Evolutionary conservation across 495 filamentous ascomycete genomes (phyloP).

Genomic region (Neurospora sp.): DNA sequence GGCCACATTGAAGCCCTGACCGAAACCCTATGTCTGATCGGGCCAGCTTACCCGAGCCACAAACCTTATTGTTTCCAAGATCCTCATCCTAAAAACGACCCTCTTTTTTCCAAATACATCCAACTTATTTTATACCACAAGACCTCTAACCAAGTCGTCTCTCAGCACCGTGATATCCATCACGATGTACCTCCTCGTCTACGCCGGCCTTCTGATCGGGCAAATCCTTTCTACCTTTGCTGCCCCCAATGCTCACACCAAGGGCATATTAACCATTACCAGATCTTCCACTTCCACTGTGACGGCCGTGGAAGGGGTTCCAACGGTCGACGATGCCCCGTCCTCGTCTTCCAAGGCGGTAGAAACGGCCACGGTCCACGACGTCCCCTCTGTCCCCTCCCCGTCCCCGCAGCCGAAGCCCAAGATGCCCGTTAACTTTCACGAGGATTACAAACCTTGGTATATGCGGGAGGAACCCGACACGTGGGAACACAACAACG

Average conservation of each 20-base stretch:
- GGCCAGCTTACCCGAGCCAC: neutral
- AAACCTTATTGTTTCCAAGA: neutral
- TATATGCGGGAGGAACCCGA: neutral
- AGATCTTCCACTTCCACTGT: neutral
- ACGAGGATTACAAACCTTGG: neutral
- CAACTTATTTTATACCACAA: neutral
- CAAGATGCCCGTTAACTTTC: neutral
- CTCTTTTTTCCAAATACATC: neutral
- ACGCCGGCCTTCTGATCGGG: neutral
- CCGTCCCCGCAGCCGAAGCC: no score
- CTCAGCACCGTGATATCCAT: neutral
- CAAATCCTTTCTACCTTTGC: neutral
- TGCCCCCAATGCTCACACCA: neutral
- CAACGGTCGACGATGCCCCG: neutral
- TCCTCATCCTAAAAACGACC: neutral
- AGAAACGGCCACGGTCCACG: neutral
- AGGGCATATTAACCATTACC: neutral
- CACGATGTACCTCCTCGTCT: neutral
- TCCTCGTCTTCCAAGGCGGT: neutral
- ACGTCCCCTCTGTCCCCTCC: no score
- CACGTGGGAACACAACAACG: neutral
- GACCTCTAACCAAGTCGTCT: neutral
- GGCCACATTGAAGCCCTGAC: no score
- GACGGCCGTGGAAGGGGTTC: neutral
- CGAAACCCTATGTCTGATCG: neutral